phyloP scores from a whole-genome alignment of 441 rosid genomes.

The Croton laevigatus region DNA sequence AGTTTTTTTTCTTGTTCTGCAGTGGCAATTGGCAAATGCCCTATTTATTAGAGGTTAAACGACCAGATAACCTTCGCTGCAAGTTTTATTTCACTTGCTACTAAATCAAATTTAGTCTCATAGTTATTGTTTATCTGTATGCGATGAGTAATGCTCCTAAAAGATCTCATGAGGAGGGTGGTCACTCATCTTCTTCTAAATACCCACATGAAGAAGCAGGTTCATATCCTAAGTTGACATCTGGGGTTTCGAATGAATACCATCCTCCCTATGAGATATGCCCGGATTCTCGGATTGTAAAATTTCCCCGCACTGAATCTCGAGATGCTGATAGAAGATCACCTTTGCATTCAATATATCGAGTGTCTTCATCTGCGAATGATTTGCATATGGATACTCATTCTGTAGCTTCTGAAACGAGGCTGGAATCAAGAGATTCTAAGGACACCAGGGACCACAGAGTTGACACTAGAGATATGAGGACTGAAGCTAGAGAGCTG shows the following conservation, averaged over 20 bases:
- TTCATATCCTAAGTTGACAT: conserved; percentile 57
- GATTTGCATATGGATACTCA: conserved; percentile 64
- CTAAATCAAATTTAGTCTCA: not conserved
- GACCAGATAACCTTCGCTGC: not conserved
- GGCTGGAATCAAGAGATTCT: conserved; percentile 65
- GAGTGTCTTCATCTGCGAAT: conserved; percentile 51
- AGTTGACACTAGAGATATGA: conserved; percentile 57
- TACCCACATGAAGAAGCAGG: conserved; percentile 69
- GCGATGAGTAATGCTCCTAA: conserved; percentile 86
- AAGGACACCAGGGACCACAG: conserved; percentile 55
- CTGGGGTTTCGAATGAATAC: conserved; percentile 46
- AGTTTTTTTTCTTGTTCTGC: conserved; percentile 13
- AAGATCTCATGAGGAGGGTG: conserved; percentile 81
- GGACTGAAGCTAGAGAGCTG: conserved; percentile 55
- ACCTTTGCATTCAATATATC: conserved; percentile 59
- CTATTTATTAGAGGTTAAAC: not conserved
- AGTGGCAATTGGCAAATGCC: conserved; percentile 18
- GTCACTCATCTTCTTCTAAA: conserved; percentile 66
- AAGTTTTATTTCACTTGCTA: not conserved
- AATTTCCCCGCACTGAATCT: conserved; percentile 67
- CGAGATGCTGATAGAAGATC: conserved; percentile 85
- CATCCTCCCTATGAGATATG: conserved; percentile 52
- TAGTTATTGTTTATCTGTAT: not conserved
- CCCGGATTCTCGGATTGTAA: conserved; percentile 57
- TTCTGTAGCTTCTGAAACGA: conserved; percentile 39